Evolutionary conservation across 495 filamentous ascomycete genomes (phyloP), one percentile per base, ranked within the genome.

Genomic region (Delitschia confertaspora): DNA sequence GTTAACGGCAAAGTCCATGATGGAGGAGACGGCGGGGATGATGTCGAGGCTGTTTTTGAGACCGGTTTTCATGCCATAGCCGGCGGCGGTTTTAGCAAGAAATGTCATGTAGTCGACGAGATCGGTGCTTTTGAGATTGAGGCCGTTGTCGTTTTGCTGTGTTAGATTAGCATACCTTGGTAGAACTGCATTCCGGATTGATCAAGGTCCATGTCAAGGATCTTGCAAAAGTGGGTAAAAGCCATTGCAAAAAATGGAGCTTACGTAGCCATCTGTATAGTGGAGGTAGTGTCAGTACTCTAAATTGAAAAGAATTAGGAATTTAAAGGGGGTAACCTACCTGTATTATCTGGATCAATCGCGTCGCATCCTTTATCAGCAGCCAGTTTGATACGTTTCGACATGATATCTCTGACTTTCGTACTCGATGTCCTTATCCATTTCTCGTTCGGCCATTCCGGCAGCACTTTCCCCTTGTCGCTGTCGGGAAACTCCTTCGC

Each of bases 1-100:
- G 58, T 83, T 82, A 32, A 85, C 78, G 6, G 67, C 69, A 65
- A 79, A 85, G 48, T 83, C 70, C 59, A 80, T 73, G 2, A 70
- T 65, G 4, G 57, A 45, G 3, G 82, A 48, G 1, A 81, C 71
- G 0, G 64, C 48, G 21, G 61, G 49, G 13, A 84, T 69, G 29
- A 85, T 76, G 7, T 61, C 68, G 0, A 68, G 70, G 2, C 69
- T 71, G 47, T 84, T 84, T 63, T 85, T 83, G n/a, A 84, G 61
- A 0, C 79, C 80, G 19, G 77, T 60, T 1, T 74, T 68, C 49
- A 75, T 51, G 13, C 63, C 59, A n/a, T 64, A 67, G 11, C 36
- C 38, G 46, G 72, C 63, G 6, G 79, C 70, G 47, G 67, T 66
- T 0, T 56, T 43, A 0, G 76, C 71, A 5, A 85, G 62, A 59